Evolutionary conservation across 106 monocot genomes (phyloP).

Genomic region (Allium sativum): DNA sequence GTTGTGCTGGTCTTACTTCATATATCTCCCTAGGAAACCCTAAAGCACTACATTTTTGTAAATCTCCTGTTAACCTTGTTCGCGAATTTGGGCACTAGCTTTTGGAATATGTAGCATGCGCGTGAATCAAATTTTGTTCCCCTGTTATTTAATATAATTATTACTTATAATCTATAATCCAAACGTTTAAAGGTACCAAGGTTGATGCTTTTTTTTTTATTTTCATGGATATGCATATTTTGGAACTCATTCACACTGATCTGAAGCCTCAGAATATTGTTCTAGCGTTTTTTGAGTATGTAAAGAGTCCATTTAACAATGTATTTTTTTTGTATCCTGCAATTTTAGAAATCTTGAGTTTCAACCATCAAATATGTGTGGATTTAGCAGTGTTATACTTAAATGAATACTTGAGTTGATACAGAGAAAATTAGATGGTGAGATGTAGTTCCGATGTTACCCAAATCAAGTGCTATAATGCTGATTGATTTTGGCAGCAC

Average conservation of each 20-base stretch:
- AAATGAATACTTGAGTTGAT: constrained; percentile 45
- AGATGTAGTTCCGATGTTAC: constrained; percentile 75
- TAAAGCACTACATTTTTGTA: too few relatives aligned
- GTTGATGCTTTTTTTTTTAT: constrained; percentile 19
- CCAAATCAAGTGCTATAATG: constrained; percentile 99
- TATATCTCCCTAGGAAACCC: too few relatives aligned
- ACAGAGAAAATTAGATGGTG: constrained; percentile 75
- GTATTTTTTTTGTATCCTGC: constrained; percentile 45
- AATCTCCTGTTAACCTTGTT: constrained; percentile 96
- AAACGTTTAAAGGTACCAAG: constrained; percentile 5
- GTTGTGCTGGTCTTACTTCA: too few relatives aligned
- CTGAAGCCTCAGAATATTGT: constrained; percentile 99
- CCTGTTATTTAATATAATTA: constrained; percentile 8
- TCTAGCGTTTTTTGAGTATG: constrained; percentile 70
- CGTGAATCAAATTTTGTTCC: constrained; percentile 24
- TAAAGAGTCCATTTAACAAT: constrained; percentile 79
- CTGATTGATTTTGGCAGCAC: constrained; percentile 99
- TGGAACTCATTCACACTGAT: constrained; percentile 96
- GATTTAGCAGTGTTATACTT: constrained; percentile 27
- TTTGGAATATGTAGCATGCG: constrained; percentile 99
- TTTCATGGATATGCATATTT: constrained; percentile 95
- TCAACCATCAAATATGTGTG: constrained; percentile 24
- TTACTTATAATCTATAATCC: constrained; percentile 19
- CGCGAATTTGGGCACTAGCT: constrained; percentile 98
- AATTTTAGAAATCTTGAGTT: constrained; percentile 24